Conservation (phyloP, 2,329 filamentous ascomycete genomes). For the Apiospora aurea region DNA sequence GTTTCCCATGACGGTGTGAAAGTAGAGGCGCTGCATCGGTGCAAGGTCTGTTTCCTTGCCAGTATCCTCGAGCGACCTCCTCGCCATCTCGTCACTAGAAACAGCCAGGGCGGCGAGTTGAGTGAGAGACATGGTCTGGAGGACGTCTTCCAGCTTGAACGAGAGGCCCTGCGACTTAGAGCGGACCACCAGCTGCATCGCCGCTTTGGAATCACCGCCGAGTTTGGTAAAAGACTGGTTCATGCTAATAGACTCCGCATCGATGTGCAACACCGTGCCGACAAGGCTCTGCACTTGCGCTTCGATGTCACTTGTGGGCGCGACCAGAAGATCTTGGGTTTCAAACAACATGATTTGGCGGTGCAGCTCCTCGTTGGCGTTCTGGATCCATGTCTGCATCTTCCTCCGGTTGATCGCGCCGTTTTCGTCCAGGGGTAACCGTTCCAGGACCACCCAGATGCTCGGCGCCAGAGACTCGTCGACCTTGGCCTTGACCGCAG, state of each 20-base stretch:
- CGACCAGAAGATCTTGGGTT: slow-evolving; percentile 44
- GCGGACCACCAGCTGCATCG: slow-evolving; percentile 47
- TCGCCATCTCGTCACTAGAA: slow-evolving; percentile 40
- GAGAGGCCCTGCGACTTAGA: slow-evolving; percentile 49
- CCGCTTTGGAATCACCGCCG: slow-evolving; percentile 49
- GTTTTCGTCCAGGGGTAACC: slow-evolving; percentile 51
- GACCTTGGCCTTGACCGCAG: slow-evolving; percentile 46
- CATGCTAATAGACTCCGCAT: slow-evolving; percentile 49
- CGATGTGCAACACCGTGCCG: slow-evolving; percentile 47
- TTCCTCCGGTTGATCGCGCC: slow-evolving; percentile 51
- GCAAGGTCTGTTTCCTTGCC: slow-evolving; percentile 54
- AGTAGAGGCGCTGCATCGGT: slow-evolving; percentile 62
- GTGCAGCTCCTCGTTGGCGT: slow-evolving; percentile 55
- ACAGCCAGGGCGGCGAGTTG: slow-evolving; percentile 48
- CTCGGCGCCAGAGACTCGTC: slow-evolving; percentile 47
- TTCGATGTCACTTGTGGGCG: slow-evolving; percentile 48
- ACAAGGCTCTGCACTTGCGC: slow-evolving; percentile 48
- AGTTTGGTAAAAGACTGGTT: slow-evolving; percentile 50
- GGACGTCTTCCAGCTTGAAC: slow-evolving; percentile 46
- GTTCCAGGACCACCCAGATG: slow-evolving; percentile 56
- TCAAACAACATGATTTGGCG: slow-evolving; percentile 54
- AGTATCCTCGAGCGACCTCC: slow-evolving; percentile 43
- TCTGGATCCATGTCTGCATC: slow-evolving; percentile 62
- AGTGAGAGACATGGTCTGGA: slow-evolving; percentile 46
- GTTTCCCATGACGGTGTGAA: slow-evolving; percentile 53